Evolutionary conservation across 2,329 filamentous ascomycete species (phyloP).

Genomic region (Alternaria consortialis): DNA sequence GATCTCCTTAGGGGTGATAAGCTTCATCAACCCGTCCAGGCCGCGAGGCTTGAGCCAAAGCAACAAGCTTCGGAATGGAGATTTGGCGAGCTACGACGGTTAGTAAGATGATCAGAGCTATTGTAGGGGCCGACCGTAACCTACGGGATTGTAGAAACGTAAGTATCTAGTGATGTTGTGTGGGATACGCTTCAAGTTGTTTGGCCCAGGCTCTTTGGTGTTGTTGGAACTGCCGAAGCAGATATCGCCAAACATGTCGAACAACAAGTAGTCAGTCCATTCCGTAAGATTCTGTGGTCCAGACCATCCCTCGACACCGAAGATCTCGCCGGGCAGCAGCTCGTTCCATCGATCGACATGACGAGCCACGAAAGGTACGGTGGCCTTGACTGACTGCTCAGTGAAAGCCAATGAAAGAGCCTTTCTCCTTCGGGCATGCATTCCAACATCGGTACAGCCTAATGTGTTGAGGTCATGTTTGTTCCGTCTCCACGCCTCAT

Average conservation of each 20-base stretch:
- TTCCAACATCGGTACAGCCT: conserved; percentile 8
- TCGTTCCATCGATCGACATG: conserved; percentile 29
- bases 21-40: conserved; percentile 16
- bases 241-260: conserved; percentile 57
- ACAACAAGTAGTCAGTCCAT: conserved; percentile 47
- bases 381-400: conserved; percentile 22
- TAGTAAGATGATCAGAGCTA: neutral
- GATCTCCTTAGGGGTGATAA: conserved; percentile 9
- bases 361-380: conserved; percentile 15
- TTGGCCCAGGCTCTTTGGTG: conserved; percentile 39
- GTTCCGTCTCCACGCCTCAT: conserved; percentile 20
- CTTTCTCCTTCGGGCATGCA: conserved; percentile 23
- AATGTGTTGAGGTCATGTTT: conserved; percentile 21
- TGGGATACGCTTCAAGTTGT: conserved; percentile 23
- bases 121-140: neutral
- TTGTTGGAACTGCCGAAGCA: conserved; percentile 47
- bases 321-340: conserved; percentile 3
- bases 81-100: conserved; percentile 14
- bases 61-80: conserved; percentile 15
- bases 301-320: conserved; percentile 17
- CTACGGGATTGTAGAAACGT: conserved; percentile 18
- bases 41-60: conserved; percentile 27
- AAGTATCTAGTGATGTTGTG: conserved; percentile 15
- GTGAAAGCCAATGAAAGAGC: conserved; percentile 28
- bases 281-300: conserved; percentile 11